Evolutionary conservation across 768 basidiomycete species (phyloP).

Genomic region (Kwoniella sp.): DNA sequence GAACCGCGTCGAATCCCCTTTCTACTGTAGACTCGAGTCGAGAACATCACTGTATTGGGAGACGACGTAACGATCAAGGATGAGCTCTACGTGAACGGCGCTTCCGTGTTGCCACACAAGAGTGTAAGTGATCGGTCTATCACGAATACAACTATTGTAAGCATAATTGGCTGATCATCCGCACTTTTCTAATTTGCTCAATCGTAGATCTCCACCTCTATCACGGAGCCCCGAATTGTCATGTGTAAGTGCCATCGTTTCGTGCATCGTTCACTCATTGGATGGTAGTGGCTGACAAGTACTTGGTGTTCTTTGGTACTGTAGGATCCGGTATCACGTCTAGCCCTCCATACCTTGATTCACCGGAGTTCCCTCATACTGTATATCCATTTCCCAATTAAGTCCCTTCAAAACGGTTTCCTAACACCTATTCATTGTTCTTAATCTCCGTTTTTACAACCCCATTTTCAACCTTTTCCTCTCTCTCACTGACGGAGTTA

Average conservation of each 20-base stretch:
- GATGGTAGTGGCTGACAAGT: too few relatives aligned
- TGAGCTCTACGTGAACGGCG: slow-evolving; percentile 59
- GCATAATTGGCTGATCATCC: too few relatives aligned
- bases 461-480: not conserved
- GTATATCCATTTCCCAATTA: too few relatives aligned
- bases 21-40: slow-evolving; percentile 51
- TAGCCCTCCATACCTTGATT: not conserved
- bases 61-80: slow-evolving; percentile 61
- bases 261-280: too few relatives aligned
- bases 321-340: slow-evolving; percentile 4
- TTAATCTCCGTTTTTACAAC: too few relatives aligned
- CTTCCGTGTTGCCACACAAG: slow-evolving; percentile 57
- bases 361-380: slow-evolving; percentile 5
- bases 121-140: slow-evolving; percentile 42
- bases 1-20: too few relatives aligned
- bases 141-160: not conserved
- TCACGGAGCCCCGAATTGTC: slow-evolving; percentile 56
- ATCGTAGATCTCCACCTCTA: slow-evolving; percentile 55
- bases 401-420: not conserved
- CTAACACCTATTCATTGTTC: not conserved
- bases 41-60: slow-evolving; percentile 59
- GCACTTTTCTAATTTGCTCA: too few relatives aligned
- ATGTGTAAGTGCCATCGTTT: slow-evolving; percentile 46
- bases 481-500: too few relatives aligned
- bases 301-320: not conserved